These are phyloP conservation scores for Protomyces lactucae-debilis DNA, from an alignment of 1,139 yeast genomes.

Conservation along the genomic window DNA sequence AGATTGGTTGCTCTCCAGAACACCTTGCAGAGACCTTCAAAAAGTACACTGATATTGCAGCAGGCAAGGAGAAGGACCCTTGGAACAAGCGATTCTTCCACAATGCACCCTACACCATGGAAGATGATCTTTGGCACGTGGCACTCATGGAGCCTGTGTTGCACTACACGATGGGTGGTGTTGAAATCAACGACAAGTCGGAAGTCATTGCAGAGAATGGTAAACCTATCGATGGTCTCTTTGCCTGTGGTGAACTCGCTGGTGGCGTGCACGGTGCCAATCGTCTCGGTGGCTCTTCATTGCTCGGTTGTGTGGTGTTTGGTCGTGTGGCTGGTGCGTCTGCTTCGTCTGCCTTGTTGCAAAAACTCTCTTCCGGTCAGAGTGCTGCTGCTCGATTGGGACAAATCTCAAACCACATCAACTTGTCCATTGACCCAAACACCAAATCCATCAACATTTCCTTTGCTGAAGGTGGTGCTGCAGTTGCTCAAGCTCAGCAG, in stretches of 20 bases:
- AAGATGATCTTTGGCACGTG: conserved; percentile 42
- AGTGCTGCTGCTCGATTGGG: conserved; percentile 22
- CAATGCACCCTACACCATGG: conserved; percentile 46
- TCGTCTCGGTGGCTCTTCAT: conserved; percentile 70
- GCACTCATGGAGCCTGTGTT: conserved; percentile 67
- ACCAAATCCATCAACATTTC: conserved; percentile 1
- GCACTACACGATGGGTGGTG: conserved; percentile 86
- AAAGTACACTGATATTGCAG: conserved; percentile 49
- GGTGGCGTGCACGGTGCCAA: conserved; percentile 81
- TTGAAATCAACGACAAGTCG: conserved; percentile 56
- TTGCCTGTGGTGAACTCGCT: conserved; percentile 75
- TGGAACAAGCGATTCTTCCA: conserved; percentile 53
- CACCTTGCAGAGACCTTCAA: conserved; percentile 44
- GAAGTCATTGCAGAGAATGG: conserved; percentile 48
- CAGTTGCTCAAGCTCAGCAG: background rate
- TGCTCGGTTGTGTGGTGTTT: conserved; percentile 75
- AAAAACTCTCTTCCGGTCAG: conserved; percentile 6
- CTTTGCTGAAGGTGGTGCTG: background rate
- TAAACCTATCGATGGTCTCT: conserved; percentile 54
- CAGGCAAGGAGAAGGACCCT: conserved; percentile 45
- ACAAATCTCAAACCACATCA: conserved; percentile 22
- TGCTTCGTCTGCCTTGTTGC: conserved; percentile 11
- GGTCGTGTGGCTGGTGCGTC: conserved; percentile 60
- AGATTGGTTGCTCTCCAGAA: conserved; percentile 42
- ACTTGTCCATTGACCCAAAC: conserved; percentile 5